phyloP scores from a whole-genome alignment of 2,329 filamentous ascomycete species.

The Fusarium lateritium region DNA sequence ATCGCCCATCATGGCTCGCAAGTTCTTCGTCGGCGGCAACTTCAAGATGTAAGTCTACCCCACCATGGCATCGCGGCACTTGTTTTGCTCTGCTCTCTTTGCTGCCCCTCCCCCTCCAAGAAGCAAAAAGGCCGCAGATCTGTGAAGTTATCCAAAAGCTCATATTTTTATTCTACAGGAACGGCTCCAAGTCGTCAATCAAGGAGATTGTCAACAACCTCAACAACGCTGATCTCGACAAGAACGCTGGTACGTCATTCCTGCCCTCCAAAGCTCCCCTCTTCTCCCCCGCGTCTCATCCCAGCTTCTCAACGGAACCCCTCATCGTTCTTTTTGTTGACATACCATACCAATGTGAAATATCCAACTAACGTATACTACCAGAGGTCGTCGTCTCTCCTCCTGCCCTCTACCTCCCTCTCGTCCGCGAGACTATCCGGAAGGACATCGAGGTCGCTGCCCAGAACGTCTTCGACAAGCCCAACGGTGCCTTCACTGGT shows the following conservation, averaged over 20 bases:
- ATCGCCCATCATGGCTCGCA: slow-evolving; percentile 84
- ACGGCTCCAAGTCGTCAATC: slow-evolving; percentile 91
- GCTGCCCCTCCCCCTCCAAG: slow-evolving; percentile 34
- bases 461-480: slow-evolving; percentile 98
- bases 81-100: slow-evolving; percentile 27
- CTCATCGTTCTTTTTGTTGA: slow-evolving; percentile 9
- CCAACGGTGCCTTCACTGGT: slow-evolving; percentile 96
- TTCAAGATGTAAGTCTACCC: slow-evolving; percentile 90
- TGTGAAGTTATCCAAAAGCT: slow-evolving; percentile 28
- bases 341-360: too few species aligned
- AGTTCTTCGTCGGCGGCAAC: slow-evolving; percentile 98
- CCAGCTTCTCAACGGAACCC: slow-evolving; percentile 22
- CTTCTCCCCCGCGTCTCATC: slow-evolving; percentile 19
- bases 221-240: slow-evolving; percentile 86
- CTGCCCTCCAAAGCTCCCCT: not conserved
- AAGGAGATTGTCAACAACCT: slow-evolving; percentile 91
- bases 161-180: slow-evolving; percentile 71
- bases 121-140: slow-evolving; percentile 51
- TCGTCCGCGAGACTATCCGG: slow-evolving; percentile 84
- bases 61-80: slow-evolving; percentile 39
- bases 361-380: slow-evolving; percentile 19
- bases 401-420: slow-evolving; percentile 89
- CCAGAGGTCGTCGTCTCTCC: slow-evolving; percentile 95
- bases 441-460: slow-evolving; percentile 86
- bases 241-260: slow-evolving; percentile 75